Evolutionary conservation across 1,284 basidiomycete genomes (phyloP), one percentile per base, ranked within the genome.

Genomic region (Heterobasidion occidentale): DNA sequence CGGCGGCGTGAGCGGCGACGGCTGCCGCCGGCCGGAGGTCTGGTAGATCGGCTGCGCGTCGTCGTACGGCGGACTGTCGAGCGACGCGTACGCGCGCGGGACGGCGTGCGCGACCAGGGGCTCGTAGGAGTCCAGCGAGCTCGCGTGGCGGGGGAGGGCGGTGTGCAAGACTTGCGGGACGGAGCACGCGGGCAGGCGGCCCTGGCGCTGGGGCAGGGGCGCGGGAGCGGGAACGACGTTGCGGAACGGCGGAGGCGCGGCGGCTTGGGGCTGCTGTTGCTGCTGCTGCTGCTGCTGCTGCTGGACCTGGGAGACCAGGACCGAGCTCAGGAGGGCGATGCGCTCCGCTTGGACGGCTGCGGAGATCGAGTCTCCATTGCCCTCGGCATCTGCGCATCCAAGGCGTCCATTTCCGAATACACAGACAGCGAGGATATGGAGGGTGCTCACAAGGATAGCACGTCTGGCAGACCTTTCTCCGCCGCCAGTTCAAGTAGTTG

Each of bases 401-500:
- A 27, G 6, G 5, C 27, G 27, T 27, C 27, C 27, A 27, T 27
- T 27, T 27, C 27, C 27, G 27, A 27, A 27, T 27, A 27, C 27
- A 27, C 27, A 27, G 27, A 51, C 57, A 52, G 47, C 52, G 60
- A 56, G 27, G 55, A 55, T 52, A 57, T 56, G 27, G 57, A 19
- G 11, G 44, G 8, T 51, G 77, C 83, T 60, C 65, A 90, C 88
- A 91, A 50, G 91, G 90, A 61, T 81, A 84, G 71, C 91, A 93
- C 11, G 88, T 90, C 76, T 93, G 90, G 74, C 91, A 94, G 55
- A 93, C 90, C 69, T 91, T 90, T 52, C 91, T 74, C 55, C 92
- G 73, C 58, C 91, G 76, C 91, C 91, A 94, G 68, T 94, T 92
- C 61, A 90, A 70, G 70, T 92, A 91, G 65, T 86, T 85, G 69